A percentile compares a stretch with the other conserved stretches of the same genome.
Conservation (phyloP, 2,329 filamentous ascomycete species). For the Teratosphaeria zuluensis region DNA sequence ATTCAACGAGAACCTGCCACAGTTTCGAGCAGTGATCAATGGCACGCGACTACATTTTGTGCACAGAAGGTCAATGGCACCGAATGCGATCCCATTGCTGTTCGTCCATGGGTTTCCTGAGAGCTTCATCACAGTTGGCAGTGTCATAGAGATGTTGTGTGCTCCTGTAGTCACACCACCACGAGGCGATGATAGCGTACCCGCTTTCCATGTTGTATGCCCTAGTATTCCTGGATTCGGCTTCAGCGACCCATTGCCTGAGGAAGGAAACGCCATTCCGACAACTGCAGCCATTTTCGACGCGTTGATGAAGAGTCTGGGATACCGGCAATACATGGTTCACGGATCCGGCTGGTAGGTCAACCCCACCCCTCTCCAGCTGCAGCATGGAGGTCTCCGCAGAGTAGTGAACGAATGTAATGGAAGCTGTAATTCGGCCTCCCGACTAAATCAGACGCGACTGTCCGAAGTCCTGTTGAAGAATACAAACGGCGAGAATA, state of each 20-base stretch:
- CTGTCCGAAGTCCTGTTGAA: neutral
- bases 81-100: slow-evolving; percentile 52
- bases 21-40: slow-evolving; percentile 51
- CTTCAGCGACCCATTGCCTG: slow-evolving; percentile 54
- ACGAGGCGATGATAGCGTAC: slow-evolving; percentile 13
- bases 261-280: slow-evolving; percentile 40
- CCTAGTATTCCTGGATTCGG: slow-evolving; percentile 57
- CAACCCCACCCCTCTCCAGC: neutral
- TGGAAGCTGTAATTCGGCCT: too few relatives aligned
- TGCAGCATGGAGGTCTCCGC: neutral
- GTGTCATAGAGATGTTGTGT: slow-evolving; percentile 46
- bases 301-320: slow-evolving; percentile 50
- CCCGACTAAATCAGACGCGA: too few relatives aligned
- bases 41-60: slow-evolving; percentile 52
- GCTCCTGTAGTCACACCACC: slow-evolving; percentile 39
- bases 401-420: too few relatives aligned
- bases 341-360: slow-evolving; percentile 44
- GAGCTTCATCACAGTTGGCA: slow-evolving; percentile 50
- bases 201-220: slow-evolving; percentile 57
- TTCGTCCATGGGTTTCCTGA: slow-evolving; percentile 57
- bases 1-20: slow-evolving; percentile 51
- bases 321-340: slow-evolving; percentile 50
- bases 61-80: slow-evolving; percentile 46
- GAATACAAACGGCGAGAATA: neutral
- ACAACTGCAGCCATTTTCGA: slow-evolving; percentile 49